phyloP scores from a whole-genome alignment of 768 basidiomycete species.

The Inosperma sp. region DNA sequence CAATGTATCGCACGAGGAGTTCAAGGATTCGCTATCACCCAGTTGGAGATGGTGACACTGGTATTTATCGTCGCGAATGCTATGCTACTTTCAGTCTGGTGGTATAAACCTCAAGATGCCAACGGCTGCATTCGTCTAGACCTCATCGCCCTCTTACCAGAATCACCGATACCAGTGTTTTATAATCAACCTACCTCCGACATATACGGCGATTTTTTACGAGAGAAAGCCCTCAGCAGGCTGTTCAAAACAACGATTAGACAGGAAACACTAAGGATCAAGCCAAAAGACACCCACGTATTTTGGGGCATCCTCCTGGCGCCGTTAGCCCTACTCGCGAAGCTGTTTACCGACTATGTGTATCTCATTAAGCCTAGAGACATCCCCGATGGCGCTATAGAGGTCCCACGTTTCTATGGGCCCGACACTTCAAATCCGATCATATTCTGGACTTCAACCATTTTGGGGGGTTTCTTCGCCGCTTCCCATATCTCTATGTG shows the following conservation, averaged over 20 bases:
- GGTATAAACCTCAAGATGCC: conserved; percentile 9
- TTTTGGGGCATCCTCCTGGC: not conserved
- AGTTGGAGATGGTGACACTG: conserved; percentile 4
- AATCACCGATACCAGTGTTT: too few relatives aligned
- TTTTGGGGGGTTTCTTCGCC: conserved; percentile 4
- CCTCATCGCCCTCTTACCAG: not conserved
- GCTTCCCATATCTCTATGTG: not conserved
- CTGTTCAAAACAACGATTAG: not conserved
- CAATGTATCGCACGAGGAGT: not conserved
- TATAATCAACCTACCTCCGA: not conserved
- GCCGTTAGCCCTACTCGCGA: not conserved
- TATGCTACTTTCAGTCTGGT: conserved; percentile 2
- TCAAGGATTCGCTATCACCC: conserved; percentile 1
- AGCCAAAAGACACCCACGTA: not conserved
- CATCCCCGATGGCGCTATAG: not conserved
- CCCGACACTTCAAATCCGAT: not conserved
- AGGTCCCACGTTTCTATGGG: conserved; percentile 2
- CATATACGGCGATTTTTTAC: not conserved
- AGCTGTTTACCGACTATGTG: not conserved
- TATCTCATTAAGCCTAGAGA: not conserved
- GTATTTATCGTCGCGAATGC: not conserved
- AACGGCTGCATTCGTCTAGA: conserved; percentile 2
- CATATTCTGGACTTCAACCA: not conserved
- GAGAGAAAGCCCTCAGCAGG: not conserved
- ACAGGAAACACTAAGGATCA: not conserved